A percentile compares a stretch with the other conserved stretches of the same genome.
phyloP scores from a whole-genome alignment of 2,329 filamentous ascomycete genomes.

The Davidsoniella virescens region DNA sequence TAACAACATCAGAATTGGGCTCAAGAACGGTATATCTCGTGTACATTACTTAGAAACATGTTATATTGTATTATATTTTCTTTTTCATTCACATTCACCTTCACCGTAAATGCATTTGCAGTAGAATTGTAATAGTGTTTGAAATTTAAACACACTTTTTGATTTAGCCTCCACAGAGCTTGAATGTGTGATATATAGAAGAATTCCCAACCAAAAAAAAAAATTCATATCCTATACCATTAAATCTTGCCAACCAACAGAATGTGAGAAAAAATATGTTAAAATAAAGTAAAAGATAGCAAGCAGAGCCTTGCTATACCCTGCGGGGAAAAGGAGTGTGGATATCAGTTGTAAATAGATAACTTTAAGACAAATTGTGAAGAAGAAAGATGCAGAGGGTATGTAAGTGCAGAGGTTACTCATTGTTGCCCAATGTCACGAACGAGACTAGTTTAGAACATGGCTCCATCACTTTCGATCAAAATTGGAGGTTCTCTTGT shows the following conservation, averaged over 20 bases:
- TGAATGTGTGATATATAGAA: not conserved
- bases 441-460: slow-evolving; percentile 47
- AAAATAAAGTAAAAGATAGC: not conserved
- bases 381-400: not conserved
- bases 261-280: not conserved
- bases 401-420: not conserved
- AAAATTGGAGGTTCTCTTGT: slow-evolving; percentile 94
- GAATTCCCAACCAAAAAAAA: not conserved
- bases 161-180: not conserved
- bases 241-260: not conserved
- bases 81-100: not conserved
- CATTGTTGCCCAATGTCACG: not conserved
- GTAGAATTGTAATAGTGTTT: not conserved
- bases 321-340: not conserved
- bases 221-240: not conserved
- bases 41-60: slow-evolving; percentile 12
- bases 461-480: slow-evolving; percentile 89
- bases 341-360: slow-evolving; percentile 2
- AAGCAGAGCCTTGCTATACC: not conserved
- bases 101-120: not conserved
- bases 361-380: slow-evolving; percentile 1
- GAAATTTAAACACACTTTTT: not conserved
- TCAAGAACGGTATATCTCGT: slow-evolving; percentile 5
- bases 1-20: not conserved
- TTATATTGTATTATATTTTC: slow-evolving; percentile 12